phyloP scores from a whole-genome alignment of 1,284 basidiomycete genomes.

The Fomitiporia mediterranea region DNA sequence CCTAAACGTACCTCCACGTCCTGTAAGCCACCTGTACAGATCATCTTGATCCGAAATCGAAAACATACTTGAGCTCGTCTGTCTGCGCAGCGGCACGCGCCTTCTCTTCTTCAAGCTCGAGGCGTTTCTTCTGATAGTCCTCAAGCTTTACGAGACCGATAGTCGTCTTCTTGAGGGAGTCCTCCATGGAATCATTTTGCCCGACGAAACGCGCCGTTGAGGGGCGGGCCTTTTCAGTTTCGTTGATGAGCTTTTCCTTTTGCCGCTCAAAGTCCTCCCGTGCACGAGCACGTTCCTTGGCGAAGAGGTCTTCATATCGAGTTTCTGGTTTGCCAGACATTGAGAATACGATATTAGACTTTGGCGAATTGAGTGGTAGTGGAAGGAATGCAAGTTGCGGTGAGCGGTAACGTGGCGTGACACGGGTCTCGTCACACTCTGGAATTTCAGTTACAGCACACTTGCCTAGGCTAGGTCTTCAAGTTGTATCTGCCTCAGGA shows the following conservation, averaged over 20 bases:
- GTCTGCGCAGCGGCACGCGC: conserved; percentile 82
- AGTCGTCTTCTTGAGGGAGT: conserved; percentile 88
- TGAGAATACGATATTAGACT: conserved; percentile 4
- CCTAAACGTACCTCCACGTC: conserved; percentile 77
- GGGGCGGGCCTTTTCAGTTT: conserved; percentile 80
- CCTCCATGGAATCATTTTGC: conserved; percentile 94
- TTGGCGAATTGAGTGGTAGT: background rate
- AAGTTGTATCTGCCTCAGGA: too few species aligned
- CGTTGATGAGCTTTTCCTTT: conserved; percentile 76
- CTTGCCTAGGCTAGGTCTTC: too few species aligned
- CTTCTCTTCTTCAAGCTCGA: conserved; percentile 90
- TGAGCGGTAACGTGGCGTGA: background rate
- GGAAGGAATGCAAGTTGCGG: background rate
- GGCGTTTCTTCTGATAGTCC: conserved; percentile 87
- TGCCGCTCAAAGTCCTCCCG: conserved; percentile 88
- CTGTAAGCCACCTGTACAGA: conserved; percentile 53
- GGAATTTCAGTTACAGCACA: too few species aligned
- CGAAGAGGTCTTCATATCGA: conserved; percentile 72
- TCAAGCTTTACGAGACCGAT: conserved; percentile 91
- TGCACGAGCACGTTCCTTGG: conserved; percentile 77
- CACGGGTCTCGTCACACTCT: background rate
- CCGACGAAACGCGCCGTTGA: conserved; percentile 87
- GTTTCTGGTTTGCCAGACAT: conserved; percentile 77
- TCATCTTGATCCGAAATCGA: conserved; percentile 10
- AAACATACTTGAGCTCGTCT: conserved; percentile 79